Evolutionary conservation across 768 basidiomycete species (phyloP), one percentile per base, ranked within the genome.

Genomic region (Kwoniella mangroviensis): DNA sequence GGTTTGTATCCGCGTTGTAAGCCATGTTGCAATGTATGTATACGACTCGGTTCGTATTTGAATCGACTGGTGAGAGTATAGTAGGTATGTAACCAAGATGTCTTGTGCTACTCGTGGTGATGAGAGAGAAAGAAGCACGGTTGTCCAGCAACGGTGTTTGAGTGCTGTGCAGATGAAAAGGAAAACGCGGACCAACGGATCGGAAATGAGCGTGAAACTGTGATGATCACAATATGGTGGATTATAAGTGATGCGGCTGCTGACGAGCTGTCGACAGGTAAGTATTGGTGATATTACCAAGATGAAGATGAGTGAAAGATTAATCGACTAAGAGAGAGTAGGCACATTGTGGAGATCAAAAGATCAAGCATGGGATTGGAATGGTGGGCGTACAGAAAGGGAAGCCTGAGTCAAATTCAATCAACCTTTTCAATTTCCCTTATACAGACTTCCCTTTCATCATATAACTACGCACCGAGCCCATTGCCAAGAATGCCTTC

Each of bases 1-100:
- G 72, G 26, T 74, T 69, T 17, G 43, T 62, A n/a, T 71, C 58
- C 26, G 45, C 34, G 42, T 26, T 49, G 42, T 52, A 43, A 10
- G 59, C 21, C 59, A 68, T 68, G 24, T 7, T 28, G 52, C 9
- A 41, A 52, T 49, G 45, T 17, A 19, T 22, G 19, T 58, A 40
- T 58, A 26, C 9, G 28, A 28, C 26, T 21, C 54, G 12, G 17
- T 55, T 55, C 21, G 15, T 13, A 24, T 28, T 4, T 17, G 10
- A 9, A 4, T 21, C 12, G 54, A 22, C 21, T 22, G 22, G 12
- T 21, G 54, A 12, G 34, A 34, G 34, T 34, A 34, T 7, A 34
- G 6, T 34, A 7, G 34, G 34, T 34, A 34, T 34, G 34, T 34
- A 34, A 6, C 34, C 34, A 34, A 34, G 34, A 28, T 4, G 26